These are phyloP conservation scores for Penicillium sp. DNA, from an alignment of 2,329 filamentous ascomycete species.

Conservation along the genomic window DNA sequence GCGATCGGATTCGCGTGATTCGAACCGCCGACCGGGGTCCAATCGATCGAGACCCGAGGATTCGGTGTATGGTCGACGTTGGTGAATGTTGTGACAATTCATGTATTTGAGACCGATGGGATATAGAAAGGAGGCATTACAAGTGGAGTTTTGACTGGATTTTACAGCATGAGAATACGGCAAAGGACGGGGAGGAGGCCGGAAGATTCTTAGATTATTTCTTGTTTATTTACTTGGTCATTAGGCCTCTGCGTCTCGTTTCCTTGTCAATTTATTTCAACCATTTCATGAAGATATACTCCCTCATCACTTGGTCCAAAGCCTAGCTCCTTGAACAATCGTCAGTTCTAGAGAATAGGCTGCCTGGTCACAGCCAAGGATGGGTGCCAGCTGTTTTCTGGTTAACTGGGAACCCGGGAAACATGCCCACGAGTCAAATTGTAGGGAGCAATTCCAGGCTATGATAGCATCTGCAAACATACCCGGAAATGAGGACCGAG, in stretches of 20 bases:
- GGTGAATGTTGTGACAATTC: constrained; percentile 21
- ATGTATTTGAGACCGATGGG: constrained; percentile 1
- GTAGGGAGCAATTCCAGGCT: neutral
- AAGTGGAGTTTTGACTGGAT: neutral
- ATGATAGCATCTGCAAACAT: constrained; percentile 1
- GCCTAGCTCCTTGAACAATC: neutral
- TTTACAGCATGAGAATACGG: neutral
- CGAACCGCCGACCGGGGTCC: constrained; percentile 14
- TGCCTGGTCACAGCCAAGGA: neutral
- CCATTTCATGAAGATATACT: neutral
- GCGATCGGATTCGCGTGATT: constrained; percentile 17
- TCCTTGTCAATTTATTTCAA: neutral
- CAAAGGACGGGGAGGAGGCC: neutral
- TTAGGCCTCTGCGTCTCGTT: neutral
- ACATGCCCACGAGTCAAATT: constrained; percentile 18
- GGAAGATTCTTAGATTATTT: neutral
- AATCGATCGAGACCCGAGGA: constrained; percentile 34
- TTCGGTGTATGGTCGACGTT: constrained; percentile 44
- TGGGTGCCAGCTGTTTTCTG: neutral
- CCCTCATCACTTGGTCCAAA: neutral
- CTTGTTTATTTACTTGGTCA: neutral
- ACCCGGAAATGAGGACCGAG: constrained; percentile 15
- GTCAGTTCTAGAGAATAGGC: neutral
- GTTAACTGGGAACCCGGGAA: constrained; percentile 7
- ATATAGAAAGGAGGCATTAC: neutral